Evolutionary conservation across 371 early-diverging fungal genomes (phyloP).

Genomic region (Gilbertella persicaria): DNA sequence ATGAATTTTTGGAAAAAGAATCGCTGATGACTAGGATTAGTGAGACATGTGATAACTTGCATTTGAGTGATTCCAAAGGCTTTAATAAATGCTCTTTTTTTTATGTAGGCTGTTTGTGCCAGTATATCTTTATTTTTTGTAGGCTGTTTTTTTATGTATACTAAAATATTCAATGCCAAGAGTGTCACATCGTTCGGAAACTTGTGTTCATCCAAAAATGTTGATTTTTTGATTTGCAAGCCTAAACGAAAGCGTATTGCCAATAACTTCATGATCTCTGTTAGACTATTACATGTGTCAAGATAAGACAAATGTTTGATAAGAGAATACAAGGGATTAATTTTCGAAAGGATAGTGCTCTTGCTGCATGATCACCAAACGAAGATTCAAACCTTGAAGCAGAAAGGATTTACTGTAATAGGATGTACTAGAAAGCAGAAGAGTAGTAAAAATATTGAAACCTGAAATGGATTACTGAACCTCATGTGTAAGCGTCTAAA

Average conservation of each 20-base stretch:
- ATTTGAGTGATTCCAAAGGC: no score
- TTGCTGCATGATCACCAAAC: no score
- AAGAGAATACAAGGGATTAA: neutral
- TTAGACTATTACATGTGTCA: neutral
- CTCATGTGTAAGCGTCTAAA: conserved; percentile 7
- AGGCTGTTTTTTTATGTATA: no score
- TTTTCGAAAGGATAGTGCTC: conserved; percentile 1
- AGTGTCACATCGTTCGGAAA: conserved; percentile 8
- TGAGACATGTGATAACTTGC: no score
- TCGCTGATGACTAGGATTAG: no score
- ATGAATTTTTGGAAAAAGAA: no score
- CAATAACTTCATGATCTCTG: conserved; percentile 4
- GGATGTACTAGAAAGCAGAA: neutral
- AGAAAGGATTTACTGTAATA: neutral
- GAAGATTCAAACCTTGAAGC: no score
- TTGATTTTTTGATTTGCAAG: conserved; percentile 1
- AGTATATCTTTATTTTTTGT: no score
- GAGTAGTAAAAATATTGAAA: conserved; percentile 1
- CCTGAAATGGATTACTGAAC: no score
- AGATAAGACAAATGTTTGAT: neutral
- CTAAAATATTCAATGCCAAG: conserved; percentile 3
- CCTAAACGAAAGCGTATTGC: conserved; percentile 1
- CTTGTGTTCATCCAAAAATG: conserved; percentile 5
- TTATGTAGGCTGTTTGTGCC: no score
- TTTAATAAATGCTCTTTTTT: no score